Base-by-base conservation (phyloP, 2,329 filamentous ascomycete species). In the Kalmusia sp. region DNA sequence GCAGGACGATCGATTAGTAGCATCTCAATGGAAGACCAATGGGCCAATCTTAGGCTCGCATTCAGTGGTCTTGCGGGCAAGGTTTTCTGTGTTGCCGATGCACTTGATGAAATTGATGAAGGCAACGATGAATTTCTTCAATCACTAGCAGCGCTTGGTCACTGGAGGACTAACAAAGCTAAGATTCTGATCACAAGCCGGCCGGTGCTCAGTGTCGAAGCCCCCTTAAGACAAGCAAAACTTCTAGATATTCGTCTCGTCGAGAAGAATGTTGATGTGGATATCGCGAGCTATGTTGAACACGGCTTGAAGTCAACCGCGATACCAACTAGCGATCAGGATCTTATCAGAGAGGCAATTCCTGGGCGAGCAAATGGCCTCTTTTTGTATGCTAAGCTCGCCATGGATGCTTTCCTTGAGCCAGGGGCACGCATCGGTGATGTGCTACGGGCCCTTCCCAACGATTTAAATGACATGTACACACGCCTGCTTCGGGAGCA, bases 81-180 rank as follows among this genome's bases (percentile, higher is more conserved):
- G 37, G 75, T 69, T 0, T 80, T 75, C 45, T 76, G 73, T 28
- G 65, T 82, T 2, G 67, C 69, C 0, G 79, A 81, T 54, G 78
- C 78, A 0, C 65, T 82, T 2, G 80, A 82, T 52, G 79, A 82
- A 59, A 80, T 82, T 73, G 75, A 79, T 34, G 33, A 61, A n/a
- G 72, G 64, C 0, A 62, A 76, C 14, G 69, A 73, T 3, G 31
- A 54, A 0, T 78, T 80, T 25, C 52, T 80, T 2, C 40, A 67
- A 3, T 43, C 58, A 2, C 60, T 82, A 0, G 65, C 62, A 1
- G 46, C 55, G 0, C 62, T 81, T 0, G 74, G 72, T 0, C 53
- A 64, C 4, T 67, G 62, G 59, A 58, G 53, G 3, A 70, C 76
- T 1, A 46, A 39, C 0, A 63, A 57, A 6, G 62, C 79, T 51